These are phyloP conservation scores for Jatropha podagrica DNA, from an alignment of 441 rosid species.

Conservation along the genomic window DNA sequence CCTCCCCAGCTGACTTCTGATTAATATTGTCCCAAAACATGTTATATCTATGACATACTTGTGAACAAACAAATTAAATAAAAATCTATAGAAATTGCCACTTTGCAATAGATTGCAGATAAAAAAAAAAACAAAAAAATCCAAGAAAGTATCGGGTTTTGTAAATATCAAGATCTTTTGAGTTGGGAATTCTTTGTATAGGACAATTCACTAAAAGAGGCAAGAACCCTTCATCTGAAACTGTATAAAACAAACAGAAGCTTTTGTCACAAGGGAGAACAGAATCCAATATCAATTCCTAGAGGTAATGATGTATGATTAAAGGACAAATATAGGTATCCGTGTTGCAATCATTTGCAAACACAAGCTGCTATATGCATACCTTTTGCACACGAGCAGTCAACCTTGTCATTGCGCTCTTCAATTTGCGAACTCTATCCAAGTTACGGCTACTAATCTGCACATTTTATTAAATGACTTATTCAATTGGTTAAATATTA, in stretches of 20 bases:
- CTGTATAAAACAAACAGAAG: background rate
- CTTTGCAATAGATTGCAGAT: background rate
- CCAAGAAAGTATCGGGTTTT: background rate
- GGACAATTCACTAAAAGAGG: no score
- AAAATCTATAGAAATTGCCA: no score
- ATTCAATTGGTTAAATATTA: background rate
- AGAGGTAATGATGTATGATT: background rate
- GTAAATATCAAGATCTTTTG: no score
- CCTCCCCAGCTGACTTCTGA: background rate
- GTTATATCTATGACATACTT: background rate
- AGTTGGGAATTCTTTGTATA: no score
- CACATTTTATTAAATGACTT: constrained; percentile 16
- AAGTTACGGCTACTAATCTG: constrained; percentile 96
- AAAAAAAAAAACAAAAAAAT: no score
- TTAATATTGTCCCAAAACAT: background rate
- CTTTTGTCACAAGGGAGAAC: background rate
- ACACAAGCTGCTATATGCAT: background rate
- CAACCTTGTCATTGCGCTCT: constrained; percentile 96
- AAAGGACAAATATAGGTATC: background rate
- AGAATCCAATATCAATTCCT: background rate
- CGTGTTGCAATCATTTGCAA: constrained; percentile 1
- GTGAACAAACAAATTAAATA: no score
- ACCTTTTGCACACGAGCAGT: constrained; percentile 98
- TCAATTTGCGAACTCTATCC: constrained; percentile 94
- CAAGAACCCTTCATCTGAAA: background rate